Evolutionary conservation across 306 rosid genomes (phyloP).

Genomic region (Echinosophora koreensis): DNA sequence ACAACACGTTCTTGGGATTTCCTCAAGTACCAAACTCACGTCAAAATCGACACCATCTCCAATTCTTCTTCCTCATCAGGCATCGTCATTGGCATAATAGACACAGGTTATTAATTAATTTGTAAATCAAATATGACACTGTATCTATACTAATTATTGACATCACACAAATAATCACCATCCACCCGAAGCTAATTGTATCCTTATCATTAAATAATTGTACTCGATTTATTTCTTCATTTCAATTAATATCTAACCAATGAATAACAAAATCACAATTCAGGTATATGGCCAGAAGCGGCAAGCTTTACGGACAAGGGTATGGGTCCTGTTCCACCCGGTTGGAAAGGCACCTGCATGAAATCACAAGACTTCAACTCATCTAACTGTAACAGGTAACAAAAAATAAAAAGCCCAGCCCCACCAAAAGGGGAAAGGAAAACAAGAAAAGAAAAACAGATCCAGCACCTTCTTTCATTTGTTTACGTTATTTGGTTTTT

Average conservation of each 20-base stretch:
- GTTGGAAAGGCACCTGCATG: constrained; percentile 90
- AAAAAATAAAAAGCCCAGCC: not conserved
- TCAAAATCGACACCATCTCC: constrained; percentile 48
- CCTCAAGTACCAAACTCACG: constrained; percentile 57
- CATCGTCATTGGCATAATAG: constrained; percentile 70
- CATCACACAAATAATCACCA: not conserved
- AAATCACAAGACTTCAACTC: constrained; percentile 62
- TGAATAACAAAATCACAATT: not conserved
- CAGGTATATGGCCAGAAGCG: constrained; percentile 89
- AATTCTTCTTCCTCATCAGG: constrained; percentile 54
- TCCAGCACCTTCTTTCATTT: no score
- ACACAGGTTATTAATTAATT: constrained; percentile 54
- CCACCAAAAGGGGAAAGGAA: not conserved
- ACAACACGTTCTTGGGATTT: constrained; percentile 96
- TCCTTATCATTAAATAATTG: not conserved
- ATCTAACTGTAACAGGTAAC: constrained; percentile 76
- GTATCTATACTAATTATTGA: not conserved
- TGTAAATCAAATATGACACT: no score
- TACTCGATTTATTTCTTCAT: constrained; percentile 3
- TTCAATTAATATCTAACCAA: not conserved
- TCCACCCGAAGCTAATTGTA: not conserved
- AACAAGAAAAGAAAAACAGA: no score
- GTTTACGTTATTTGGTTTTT: not conserved
- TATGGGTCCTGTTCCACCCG: constrained; percentile 65
- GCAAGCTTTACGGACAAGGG: constrained; percentile 72